A percentile compares a stretch with the other conserved stretches of the same genome.
Conservation (phyloP, 1,284 basidiomycete species). For the Cutaneotrichosporon sp. region DNA sequence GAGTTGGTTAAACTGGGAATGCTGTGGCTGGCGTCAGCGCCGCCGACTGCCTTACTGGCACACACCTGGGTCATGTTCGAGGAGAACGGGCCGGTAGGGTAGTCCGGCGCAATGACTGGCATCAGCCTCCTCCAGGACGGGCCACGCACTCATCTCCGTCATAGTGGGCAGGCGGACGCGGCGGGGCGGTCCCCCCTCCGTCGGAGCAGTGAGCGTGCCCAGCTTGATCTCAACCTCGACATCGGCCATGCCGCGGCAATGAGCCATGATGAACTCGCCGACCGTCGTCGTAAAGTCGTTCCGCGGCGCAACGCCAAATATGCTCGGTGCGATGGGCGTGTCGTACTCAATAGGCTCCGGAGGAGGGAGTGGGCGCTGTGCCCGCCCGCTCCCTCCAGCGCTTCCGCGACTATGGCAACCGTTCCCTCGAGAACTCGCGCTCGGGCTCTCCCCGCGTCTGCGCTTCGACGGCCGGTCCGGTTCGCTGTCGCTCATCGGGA, state of each 20-base stretch:
- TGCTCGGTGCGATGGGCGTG: slow-evolving; percentile 64
- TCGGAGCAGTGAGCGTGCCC: slow-evolving; percentile 65
- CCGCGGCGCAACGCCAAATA: slow-evolving; percentile 84
- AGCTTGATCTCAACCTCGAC: slow-evolving; percentile 87
- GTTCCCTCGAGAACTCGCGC: slow-evolving; percentile 1
- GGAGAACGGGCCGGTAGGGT: slow-evolving; percentile 62
- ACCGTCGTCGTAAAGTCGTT: slow-evolving; percentile 91
- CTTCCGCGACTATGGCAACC: not conserved
- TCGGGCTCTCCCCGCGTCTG: slow-evolving; percentile 16
- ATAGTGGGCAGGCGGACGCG: slow-evolving; percentile 65
- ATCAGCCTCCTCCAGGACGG: slow-evolving; percentile 42
- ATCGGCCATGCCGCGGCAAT: slow-evolving; percentile 45
- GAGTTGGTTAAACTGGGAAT: slow-evolving; percentile 75
- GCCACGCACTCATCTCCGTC: slow-evolving; percentile 84
- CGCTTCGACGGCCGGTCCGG: slow-evolving; percentile 25
- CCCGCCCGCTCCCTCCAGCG: not conserved
- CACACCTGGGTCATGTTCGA: slow-evolving; percentile 84
- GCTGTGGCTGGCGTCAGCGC: slow-evolving; percentile 60
- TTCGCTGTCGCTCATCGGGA: slow-evolving; percentile 11
- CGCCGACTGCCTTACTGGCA: not conserved
- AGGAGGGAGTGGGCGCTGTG: not conserved
- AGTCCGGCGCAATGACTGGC: slow-evolving; percentile 53
- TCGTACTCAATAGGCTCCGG: not conserved
- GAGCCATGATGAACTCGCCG: slow-evolving; percentile 71
- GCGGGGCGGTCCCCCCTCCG: slow-evolving; percentile 17